Percentiles rank a stretch among this genome's conserved stretches.
Conservation (phyloP, 1,284 basidiomycete genomes). For the Tausonia pullulans region DNA sequence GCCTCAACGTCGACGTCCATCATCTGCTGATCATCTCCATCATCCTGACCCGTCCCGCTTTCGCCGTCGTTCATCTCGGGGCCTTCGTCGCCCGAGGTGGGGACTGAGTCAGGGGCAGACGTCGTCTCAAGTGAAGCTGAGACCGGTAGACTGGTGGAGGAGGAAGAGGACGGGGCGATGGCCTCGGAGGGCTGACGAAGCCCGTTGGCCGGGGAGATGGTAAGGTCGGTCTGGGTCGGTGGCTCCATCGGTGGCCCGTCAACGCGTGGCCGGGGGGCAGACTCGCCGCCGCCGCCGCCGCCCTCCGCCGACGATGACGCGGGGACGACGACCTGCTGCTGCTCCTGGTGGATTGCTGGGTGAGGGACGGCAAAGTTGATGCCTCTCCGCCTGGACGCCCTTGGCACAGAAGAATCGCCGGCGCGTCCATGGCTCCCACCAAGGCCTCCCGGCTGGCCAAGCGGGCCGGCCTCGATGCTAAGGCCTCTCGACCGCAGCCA, state of each 20-base stretch:
- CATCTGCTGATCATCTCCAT: conserved; percentile 1
- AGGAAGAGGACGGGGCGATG: background rate
- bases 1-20: conserved; percentile 3
- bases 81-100: conserved; percentile 14
- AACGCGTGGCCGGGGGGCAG: too few relatives aligned
- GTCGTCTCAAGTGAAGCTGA: too few relatives aligned
- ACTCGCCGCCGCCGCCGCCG: too few relatives aligned
- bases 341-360: background rate
- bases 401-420: too few relatives aligned
- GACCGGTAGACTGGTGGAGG: background rate
- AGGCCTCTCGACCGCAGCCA: conserved; percentile 71
- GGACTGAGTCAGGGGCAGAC: background rate
- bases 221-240: too few relatives aligned
- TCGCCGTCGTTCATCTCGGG: conserved; percentile 9
- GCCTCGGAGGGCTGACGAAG: too few relatives aligned
- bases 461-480: conserved; percentile 30
- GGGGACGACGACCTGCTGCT: too few relatives aligned
- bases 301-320: too few relatives aligned
- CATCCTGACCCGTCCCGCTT: background rate
- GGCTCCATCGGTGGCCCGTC: too few relatives aligned
- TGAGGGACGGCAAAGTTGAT: conserved; percentile 2
- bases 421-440: too few relatives aligned
- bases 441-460: conserved; percentile 22
- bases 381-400: too few relatives aligned
- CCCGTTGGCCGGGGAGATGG: too few relatives aligned